phyloP scores from a whole-genome alignment of 495 filamentous ascomycete genomes.

The Cenococcum geophilum region DNA sequence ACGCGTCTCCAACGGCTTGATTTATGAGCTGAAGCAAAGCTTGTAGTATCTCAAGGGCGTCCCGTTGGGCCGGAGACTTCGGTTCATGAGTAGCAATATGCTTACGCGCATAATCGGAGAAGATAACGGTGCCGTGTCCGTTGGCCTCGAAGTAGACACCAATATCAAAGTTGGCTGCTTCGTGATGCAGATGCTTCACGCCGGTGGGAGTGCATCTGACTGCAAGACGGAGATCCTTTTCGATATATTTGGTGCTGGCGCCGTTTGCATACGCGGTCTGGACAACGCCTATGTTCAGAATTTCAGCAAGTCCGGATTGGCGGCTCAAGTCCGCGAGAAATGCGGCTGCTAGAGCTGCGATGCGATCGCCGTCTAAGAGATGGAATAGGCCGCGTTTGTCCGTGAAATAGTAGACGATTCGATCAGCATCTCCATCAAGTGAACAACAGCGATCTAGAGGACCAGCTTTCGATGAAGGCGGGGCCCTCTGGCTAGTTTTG shows the following conservation, averaged over 20 bases:
- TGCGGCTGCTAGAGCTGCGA: constrained; percentile 85
- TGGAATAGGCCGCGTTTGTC: constrained; percentile 77
- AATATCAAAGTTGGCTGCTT: constrained; percentile 81
- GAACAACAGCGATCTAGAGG: constrained; percentile 80
- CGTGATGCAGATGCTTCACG: constrained; percentile 96
- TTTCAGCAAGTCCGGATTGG: constrained; percentile 67
- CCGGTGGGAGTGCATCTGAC: constrained; percentile 91
- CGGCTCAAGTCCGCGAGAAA: constrained; percentile 88
- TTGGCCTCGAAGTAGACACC: constrained; percentile 99
- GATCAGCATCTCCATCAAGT: constrained; percentile 90
- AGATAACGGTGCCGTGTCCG: constrained; percentile 93
- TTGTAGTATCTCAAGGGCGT: constrained; percentile 70
- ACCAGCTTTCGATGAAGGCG: constrained; percentile 70
- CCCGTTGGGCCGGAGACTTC: constrained; percentile 84
- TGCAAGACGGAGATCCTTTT: constrained; percentile 78
- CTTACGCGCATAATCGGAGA: constrained; percentile 75
- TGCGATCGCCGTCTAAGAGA: constrained; percentile 92
- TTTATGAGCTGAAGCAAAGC: constrained; percentile 88
- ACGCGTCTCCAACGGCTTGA: constrained; percentile 92
- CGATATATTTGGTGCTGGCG: constrained; percentile 85
- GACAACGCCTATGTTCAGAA: constrained; percentile 84
- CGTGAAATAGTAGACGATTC: constrained; percentile 89
- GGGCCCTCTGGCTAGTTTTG: constrained; percentile 90
- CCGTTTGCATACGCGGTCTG: constrained; percentile 99
- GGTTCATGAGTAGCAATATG: constrained; percentile 70